Percentiles rank a stretch among this genome's conserved stretches.
phyloP scores from a whole-genome alignment of 495 filamentous ascomycete species.

The Margaritispora aquatica region DNA sequence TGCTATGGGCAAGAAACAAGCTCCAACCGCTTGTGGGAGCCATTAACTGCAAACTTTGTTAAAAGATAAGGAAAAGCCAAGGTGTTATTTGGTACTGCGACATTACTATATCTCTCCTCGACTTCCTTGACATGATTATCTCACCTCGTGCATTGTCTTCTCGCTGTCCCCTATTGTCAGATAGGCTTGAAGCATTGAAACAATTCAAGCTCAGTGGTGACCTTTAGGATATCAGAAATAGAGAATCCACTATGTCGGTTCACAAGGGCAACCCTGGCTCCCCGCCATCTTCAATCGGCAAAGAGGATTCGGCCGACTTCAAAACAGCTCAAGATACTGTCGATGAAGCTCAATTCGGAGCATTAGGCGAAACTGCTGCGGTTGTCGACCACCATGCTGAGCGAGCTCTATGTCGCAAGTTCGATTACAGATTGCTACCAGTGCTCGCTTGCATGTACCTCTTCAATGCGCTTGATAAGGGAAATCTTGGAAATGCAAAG shows the following conservation, averaged over 20 bases:
- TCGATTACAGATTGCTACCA: slow-evolving; percentile 56
- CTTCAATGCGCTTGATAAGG: slow-evolving; percentile 60
- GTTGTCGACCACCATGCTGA: slow-evolving; percentile 41
- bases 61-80: not conserved
- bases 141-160: not conserved
- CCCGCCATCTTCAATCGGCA: not conserved
- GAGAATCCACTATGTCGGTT: not conserved
- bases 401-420: slow-evolving; percentile 55
- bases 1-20: too few relatives aligned
- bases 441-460: slow-evolving; percentile 61
- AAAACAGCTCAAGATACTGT: slow-evolving; percentile 3
- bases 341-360: not conserved
- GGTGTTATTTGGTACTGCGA: too few relatives aligned
- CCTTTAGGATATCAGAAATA: not conserved
- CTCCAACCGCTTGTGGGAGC: not conserved
- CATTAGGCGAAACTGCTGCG: slow-evolving; percentile 2
- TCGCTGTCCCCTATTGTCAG: not conserved
- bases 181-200: not conserved
- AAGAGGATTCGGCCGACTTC: not conserved
- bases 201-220: not conserved
- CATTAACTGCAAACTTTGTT: not conserved
- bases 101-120: not conserved
- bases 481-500: slow-evolving; percentile 34
- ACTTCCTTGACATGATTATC: not conserved
- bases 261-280: slow-evolving; percentile 1